Base-by-base conservation (phyloP, 306 rosid genomes). In the Malus sylvestris region DNA sequence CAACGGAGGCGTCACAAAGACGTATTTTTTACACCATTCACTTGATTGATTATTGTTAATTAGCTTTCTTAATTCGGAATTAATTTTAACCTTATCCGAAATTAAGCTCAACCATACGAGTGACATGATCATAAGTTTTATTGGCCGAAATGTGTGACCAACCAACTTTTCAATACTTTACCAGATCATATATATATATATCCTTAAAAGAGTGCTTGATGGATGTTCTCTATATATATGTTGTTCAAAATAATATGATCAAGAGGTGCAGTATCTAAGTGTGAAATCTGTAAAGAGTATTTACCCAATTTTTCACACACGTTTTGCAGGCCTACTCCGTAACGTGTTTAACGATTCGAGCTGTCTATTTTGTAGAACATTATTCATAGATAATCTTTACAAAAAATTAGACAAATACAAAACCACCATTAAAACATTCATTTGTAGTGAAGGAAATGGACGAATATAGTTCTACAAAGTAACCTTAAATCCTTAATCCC, bases 121-220 rank as follows among this genome's bases (percentile, higher is more conserved):
- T 42, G 45, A 42, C 45, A 9, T 42, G 45, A 51, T 15, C 55
- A 49, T 49, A 49, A 15, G 55, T 51, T 51, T 51, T 22, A n/a
- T 18, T 16, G 18, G 75, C 79, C 66, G 83, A 60, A 68, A 18
- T 51, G 18, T 80, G 40, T 61, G 83, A 75, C 80, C 61, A 69
- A 70, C 49, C 30, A 45, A 57, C 49, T 18, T 38, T 27, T 35
- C 38, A 20, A n/a, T 58, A 51, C 72, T 71, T 57, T 2, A 33
- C 58, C n/a, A n/a, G 6, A 9, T 10, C 52, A 61, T 29, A 49
- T 35, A 49, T 35, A 49, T 35, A 49, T 35, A 61, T 40, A 12
- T 67, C 19, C 49, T 58, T 55, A 27, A 16, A 15, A 72, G 12
- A 55, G 8, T 38, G 27, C 5, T 51, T 16, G 57, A 51, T 16